Conservation (phyloP, 306 rosid genomes). For the Cicer chorassanicum region DNA sequence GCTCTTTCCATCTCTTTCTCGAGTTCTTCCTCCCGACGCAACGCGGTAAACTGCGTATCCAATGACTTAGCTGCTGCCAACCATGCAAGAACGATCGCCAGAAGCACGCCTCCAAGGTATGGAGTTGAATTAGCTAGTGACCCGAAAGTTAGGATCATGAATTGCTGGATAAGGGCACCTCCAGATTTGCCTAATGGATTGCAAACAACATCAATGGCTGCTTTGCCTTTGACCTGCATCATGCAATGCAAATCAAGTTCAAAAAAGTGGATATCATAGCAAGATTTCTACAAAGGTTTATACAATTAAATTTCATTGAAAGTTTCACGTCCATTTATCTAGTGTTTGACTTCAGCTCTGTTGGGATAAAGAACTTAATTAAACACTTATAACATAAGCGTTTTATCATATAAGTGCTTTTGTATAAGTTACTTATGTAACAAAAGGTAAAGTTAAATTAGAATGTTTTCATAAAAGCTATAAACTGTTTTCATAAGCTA, state of each 20-base stretch:
- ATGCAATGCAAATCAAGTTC: conserved; percentile 34
- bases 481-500: too few relatives aligned
- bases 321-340: background rate
- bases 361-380: background rate
- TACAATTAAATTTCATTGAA: background rate
- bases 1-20: conserved; percentile 97
- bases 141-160: conserved; percentile 90
- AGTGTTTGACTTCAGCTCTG: background rate
- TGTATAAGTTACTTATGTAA: too few relatives aligned
- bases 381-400: background rate
- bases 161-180: conserved; percentile 96
- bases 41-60: conserved; percentile 78
- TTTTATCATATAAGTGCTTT: background rate
- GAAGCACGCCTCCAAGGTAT: conserved; percentile 85
- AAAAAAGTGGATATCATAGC: background rate
- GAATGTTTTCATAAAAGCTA: too few relatives aligned
- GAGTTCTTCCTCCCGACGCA: conserved; percentile 88
- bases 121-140: conserved; percentile 98
- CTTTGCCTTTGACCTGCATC: conserved; percentile 91
- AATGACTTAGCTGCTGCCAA: conserved; percentile 83
- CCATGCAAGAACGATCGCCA: conserved; percentile 90
- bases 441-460: too few relatives aligned
- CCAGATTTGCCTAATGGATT: conserved; percentile 98
- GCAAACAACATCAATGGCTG: conserved; percentile 98
- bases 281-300: background rate